These are phyloP conservation scores for Albugo laibachii DNA, from an alignment of 352 stramenopile genomes.

Conservation along the genomic window DNA sequence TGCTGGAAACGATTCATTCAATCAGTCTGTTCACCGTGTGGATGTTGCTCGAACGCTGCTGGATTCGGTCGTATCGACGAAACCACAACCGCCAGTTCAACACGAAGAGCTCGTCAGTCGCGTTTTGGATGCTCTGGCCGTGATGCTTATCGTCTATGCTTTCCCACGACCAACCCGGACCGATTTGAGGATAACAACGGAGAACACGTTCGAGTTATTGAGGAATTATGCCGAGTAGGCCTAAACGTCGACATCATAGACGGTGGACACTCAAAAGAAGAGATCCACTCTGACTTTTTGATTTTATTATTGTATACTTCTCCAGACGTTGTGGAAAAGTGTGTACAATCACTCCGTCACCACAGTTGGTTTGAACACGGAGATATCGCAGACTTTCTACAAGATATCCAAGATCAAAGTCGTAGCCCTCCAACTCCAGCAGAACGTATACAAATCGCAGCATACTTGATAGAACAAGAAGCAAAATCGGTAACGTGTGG, in stretches of 20 bases:
- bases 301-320: slow-evolving; percentile 49
- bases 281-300: slow-evolving; percentile 66
- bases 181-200: slow-evolving; percentile 34
- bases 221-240: slow-evolving; percentile 47
- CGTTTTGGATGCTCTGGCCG: slow-evolving; percentile 17
- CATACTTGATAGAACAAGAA: slow-evolving; percentile 66
- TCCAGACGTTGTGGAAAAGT: slow-evolving; percentile 32
- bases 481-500: slow-evolving; percentile 22
- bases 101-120: slow-evolving; percentile 34
- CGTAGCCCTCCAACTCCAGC: slow-evolving; percentile 42
- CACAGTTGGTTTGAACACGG: slow-evolving; percentile 65
- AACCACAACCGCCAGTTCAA: slow-evolving; percentile 7
- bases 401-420: slow-evolving; percentile 35
- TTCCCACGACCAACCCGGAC: too few species aligned
- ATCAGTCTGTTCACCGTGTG: slow-evolving; percentile 20
- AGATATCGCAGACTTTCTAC: slow-evolving; percentile 54
- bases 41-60: slow-evolving; percentile 1
- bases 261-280: slow-evolving; percentile 42
- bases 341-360: slow-evolving; percentile 43
- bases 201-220: slow-evolving; percentile 59
- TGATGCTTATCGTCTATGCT: slow-evolving; percentile 5
- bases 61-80: slow-evolving; percentile 2
- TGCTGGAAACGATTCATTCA: slow-evolving; percentile 7
- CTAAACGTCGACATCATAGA: slow-evolving; percentile 71
- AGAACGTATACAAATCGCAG: slow-evolving; percentile 69